Base-by-base conservation (phyloP, 2,329 filamentous ascomycete species). In the Colletotrichum godetiae region DNA sequence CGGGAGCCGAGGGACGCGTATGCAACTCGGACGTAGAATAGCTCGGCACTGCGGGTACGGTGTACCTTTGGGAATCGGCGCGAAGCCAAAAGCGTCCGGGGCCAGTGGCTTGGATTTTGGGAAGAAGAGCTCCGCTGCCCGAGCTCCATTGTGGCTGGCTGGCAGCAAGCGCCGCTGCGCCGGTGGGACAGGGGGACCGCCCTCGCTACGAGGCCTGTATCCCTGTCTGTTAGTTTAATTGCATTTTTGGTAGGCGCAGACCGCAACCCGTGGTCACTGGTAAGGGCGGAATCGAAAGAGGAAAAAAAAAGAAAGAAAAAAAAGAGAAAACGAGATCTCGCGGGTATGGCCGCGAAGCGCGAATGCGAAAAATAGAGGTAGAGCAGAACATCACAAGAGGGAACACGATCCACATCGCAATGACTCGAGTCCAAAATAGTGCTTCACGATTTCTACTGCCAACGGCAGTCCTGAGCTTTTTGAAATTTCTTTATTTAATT, bases 1-100 rank as follows among this genome's bases (percentile, higher is more conserved):
- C 58, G 58, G 65, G 27, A 58, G 13, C 66, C 65, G 66, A 72
- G 35, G 46, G 58, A 72, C 58, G 69, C 69, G 65, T 53, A 58
- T 58, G 37, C 65, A 46, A 5, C 37, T 42, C 37, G 19, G 42
- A n/a, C 19, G 19, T 19, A 22, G 19, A 22, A 12, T 19, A 35
- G 55, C 52, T 68, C 42, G 58, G 69, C 58, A 63, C 13, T 52
- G 53, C 52, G 65, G 37, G 52, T 56, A 49, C 42, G 19, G 8
- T 57, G 11, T n/a, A 27, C 24, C 7, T 52, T 35, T 35, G 29
- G 53, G 22, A 56, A 46, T 56, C 31, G 31, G 49, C 60, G 31
- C 42, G 56, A 67, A 52, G 64, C 37, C 37, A 29, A 59, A 52
- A 58, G 35, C 15, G 53, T 58, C 24, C 42, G 42, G 42, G 42